A percentile compares a stretch with the other conserved stretches of the same genome.
These are phyloP conservation scores for Aegilops sharonensis DNA, from an alignment of 176 grass and related monocot species.

Conservation along the genomic window DNA sequence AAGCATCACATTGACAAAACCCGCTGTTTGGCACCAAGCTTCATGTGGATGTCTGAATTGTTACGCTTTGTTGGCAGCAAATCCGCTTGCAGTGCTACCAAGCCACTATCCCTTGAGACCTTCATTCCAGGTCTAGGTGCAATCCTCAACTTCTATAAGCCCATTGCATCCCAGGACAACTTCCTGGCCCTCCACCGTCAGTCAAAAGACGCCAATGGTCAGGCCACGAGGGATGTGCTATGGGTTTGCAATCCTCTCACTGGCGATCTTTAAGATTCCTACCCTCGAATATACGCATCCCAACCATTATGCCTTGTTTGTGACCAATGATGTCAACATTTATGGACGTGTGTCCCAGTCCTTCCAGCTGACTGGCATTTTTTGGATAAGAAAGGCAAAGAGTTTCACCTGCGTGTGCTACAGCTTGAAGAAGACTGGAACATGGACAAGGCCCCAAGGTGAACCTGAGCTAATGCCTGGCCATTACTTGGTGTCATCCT, in stretches of 20 bases:
- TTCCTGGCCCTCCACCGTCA: conserved; percentile 5
- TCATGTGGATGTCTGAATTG: conserved; percentile 13
- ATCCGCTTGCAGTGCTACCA: background rate
- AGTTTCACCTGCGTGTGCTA: background rate
- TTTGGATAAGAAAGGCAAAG: conserved; percentile 10
- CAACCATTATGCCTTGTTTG: conserved; percentile 19
- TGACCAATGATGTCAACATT: background rate
- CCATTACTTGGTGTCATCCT: conserved; percentile 5
- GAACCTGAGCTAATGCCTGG: conserved; percentile 16
- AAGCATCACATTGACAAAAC: conserved; percentile 23
- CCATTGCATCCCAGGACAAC: conserved; percentile 28
- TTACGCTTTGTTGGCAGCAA: background rate
- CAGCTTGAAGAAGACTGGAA: conserved; percentile 25
- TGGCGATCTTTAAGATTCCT: conserved; percentile 8
- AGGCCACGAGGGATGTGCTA: background rate
- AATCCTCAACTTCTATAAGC: conserved; percentile 35
- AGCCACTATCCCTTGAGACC: background rate
- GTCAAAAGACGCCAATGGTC: background rate
- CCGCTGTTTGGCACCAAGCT: conserved; percentile 23
- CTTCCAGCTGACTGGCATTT: conserved; percentile 22
- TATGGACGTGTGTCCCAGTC: background rate
- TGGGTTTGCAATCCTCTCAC: conserved; percentile 22
- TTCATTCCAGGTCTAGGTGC: conserved; percentile 18
- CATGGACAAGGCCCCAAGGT: background rate
- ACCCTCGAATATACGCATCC: background rate